Conservation (phyloP, 2,329 filamentous ascomycete species). For the Ustilaginoidea virens region DNA sequence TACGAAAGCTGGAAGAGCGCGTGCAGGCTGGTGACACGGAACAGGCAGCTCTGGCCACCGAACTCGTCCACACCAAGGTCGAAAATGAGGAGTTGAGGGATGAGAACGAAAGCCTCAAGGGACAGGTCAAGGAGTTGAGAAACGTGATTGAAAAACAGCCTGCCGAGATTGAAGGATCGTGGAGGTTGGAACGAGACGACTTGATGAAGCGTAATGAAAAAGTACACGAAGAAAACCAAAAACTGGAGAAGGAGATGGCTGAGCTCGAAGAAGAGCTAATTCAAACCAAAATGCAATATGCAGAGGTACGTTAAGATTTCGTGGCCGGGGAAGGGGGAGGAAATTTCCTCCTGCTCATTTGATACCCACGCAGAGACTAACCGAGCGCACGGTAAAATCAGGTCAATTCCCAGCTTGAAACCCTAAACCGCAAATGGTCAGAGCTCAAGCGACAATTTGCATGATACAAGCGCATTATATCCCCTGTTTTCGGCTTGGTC, state of each 20-base stretch:
- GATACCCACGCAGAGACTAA: no score
- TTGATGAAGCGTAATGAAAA: slow-evolving; percentile 87
- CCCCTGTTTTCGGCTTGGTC: not conserved
- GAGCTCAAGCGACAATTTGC: slow-evolving; percentile 45
- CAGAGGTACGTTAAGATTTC: slow-evolving; percentile 60
- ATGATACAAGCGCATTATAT: slow-evolving; percentile 6
- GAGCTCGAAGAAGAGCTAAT: slow-evolving; percentile 91
- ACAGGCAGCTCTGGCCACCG: slow-evolving; percentile 79
- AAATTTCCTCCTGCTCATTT: not conserved
- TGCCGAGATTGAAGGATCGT: slow-evolving; percentile 66
- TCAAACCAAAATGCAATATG: slow-evolving; percentile 85
- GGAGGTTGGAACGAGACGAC: slow-evolving; percentile 75
- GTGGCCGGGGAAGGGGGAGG: not conserved
- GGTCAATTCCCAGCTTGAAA: slow-evolving; percentile 53
- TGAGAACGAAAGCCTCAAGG: slow-evolving; percentile 73
- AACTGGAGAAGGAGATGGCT: slow-evolving; percentile 73
- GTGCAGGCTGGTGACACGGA: slow-evolving; percentile 80
- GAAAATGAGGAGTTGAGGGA: slow-evolving; percentile 83
- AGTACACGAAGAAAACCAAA: slow-evolving; percentile 84
- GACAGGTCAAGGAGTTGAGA: slow-evolving; percentile 73
- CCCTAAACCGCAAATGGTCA: slow-evolving; percentile 55
- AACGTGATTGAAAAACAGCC: slow-evolving; percentile 82
- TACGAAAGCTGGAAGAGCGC: slow-evolving; percentile 77
- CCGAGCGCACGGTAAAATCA: no score
- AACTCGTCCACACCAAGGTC: slow-evolving; percentile 83